phyloP scores from a whole-genome alignment of 169 alveolate species.

The Babesia bovis region DNA sequence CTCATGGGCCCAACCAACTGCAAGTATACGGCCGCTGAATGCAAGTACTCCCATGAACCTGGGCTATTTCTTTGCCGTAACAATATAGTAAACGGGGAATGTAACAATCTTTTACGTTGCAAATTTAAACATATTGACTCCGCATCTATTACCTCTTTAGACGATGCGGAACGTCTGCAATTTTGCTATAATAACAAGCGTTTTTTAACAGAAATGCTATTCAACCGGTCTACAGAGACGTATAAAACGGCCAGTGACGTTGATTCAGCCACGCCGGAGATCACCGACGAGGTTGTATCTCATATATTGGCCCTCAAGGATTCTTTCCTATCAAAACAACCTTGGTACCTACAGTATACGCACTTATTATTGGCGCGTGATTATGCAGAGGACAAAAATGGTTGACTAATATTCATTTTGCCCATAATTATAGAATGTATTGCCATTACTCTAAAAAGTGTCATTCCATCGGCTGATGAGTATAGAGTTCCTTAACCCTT shows the following conservation, averaged over 20 bases:
- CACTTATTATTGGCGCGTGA: slow-evolving; percentile 25
- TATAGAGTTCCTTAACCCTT: slow-evolving; percentile 63
- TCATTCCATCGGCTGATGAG: slow-evolving; percentile 50
- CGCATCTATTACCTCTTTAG: slow-evolving; percentile 49
- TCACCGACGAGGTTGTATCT: neutral
- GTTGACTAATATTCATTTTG: no score
- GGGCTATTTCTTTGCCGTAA: slow-evolving; percentile 71
- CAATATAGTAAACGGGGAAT: slow-evolving; percentile 59
- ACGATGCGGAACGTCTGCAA: slow-evolving; percentile 73
- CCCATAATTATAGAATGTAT: no score
- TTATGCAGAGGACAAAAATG: neutral
- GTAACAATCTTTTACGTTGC: slow-evolving; percentile 63
- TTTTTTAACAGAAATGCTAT: slow-evolving; percentile 61
- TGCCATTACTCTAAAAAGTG: no score
- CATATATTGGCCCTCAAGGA: neutral
- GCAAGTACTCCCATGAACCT: slow-evolving; percentile 77
- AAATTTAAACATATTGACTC: slow-evolving; percentile 68
- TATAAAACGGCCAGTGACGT: neutral
- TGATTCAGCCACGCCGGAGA: neutral
- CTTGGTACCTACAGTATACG: slow-evolving; percentile 53
- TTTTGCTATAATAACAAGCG: slow-evolving; percentile 77
- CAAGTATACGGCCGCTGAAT: slow-evolving; percentile 59
- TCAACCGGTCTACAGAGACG: neutral
- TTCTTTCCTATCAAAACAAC: neutral
- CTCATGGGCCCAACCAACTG: slow-evolving; percentile 61